Evolutionary conservation across 495 filamentous ascomycete species (phyloP).

Genomic region (Xylaria telfairii): DNA sequence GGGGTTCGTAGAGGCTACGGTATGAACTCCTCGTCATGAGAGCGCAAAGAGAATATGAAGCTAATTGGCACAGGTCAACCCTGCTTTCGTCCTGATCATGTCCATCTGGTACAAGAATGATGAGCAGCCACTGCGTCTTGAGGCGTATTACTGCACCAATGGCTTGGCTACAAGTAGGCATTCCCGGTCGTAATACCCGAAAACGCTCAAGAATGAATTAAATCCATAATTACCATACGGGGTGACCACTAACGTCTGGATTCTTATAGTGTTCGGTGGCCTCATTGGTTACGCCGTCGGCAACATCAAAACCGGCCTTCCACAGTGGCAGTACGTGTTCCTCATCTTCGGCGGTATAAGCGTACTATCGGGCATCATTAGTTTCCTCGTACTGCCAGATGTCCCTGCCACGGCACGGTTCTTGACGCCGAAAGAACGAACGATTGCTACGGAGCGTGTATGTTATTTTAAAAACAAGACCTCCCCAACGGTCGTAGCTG

Average conservation of each 20-base stretch:
- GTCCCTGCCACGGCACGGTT: constrained; percentile 62
- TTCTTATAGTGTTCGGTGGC: constrained; percentile 52
- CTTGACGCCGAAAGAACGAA: constrained; percentile 54
- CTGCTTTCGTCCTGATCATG: constrained; percentile 63
- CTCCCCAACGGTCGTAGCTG: too few relatives aligned
- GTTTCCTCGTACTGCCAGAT: constrained; percentile 63
- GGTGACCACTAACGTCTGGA: neutral
- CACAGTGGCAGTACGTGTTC: constrained; percentile 56
- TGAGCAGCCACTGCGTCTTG: constrained; percentile 62
- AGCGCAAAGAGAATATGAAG: neutral
- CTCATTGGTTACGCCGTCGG: constrained; percentile 59
- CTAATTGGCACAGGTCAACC: constrained; percentile 47
- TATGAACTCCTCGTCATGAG: neutral
- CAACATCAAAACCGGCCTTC: constrained; percentile 47
- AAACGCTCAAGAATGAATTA: neutral
- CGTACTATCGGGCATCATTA: constrained; percentile 56
- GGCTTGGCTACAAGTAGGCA: constrained; percentile 53
- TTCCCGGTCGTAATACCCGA: neutral
- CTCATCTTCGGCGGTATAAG: constrained; percentile 59
- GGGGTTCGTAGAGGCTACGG: constrained; percentile 60
- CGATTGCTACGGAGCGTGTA: constrained; percentile 61
- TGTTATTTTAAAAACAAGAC: too few relatives aligned
- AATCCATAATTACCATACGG: neutral
- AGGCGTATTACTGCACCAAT: constrained; percentile 62
- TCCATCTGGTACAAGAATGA: constrained; percentile 62